phyloP scores from a whole-genome alignment of 352 stramenopile species.

The Hyaloperonospora brassicae region DNA sequence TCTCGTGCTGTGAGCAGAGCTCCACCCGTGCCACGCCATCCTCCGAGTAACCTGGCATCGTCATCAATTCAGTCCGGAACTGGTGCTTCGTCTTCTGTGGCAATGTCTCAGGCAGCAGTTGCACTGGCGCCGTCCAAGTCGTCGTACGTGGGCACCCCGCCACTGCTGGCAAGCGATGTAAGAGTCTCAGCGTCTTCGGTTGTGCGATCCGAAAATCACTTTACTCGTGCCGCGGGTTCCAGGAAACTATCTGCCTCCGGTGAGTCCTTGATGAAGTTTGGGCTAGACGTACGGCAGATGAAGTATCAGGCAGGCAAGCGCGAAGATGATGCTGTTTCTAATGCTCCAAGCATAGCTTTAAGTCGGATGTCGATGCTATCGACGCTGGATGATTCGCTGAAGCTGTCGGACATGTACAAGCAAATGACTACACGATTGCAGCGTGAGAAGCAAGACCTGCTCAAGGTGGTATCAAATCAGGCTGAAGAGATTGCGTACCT shows the following conservation, averaged over 20 bases:
- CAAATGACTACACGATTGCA: constrained; percentile 71
- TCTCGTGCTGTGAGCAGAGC: neutral
- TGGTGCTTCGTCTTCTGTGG: neutral
- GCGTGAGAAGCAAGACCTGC: constrained; percentile 62
- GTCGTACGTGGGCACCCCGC: neutral
- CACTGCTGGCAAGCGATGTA: constrained; percentile 11
- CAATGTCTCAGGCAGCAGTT: constrained; percentile 6
- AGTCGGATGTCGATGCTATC: constrained; percentile 37
- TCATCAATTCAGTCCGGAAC: neutral
- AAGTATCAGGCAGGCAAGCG: constrained; percentile 21
- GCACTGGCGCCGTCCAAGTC: constrained; percentile 10
- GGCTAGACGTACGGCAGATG: constrained; percentile 19
- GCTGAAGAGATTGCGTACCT: constrained; percentile 68
- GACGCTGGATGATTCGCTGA: constrained; percentile 48
- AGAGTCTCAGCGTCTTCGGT: constrained; percentile 14
- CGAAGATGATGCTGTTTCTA: constrained; percentile 27
- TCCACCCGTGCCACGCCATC: constrained; percentile 7
- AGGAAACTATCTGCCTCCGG: constrained; percentile 16
- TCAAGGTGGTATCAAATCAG: constrained; percentile 59
- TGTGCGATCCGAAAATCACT: constrained; percentile 16
- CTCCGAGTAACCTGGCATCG: constrained; percentile 1
- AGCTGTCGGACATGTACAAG: constrained; percentile 79
- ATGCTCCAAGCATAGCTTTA: constrained; percentile 24
- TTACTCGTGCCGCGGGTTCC: constrained; percentile 11
- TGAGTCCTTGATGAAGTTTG: constrained; percentile 21